phyloP scores from a whole-genome alignment of 176 grass and related monocot genomes.

The Luzula sylvatica region DNA sequence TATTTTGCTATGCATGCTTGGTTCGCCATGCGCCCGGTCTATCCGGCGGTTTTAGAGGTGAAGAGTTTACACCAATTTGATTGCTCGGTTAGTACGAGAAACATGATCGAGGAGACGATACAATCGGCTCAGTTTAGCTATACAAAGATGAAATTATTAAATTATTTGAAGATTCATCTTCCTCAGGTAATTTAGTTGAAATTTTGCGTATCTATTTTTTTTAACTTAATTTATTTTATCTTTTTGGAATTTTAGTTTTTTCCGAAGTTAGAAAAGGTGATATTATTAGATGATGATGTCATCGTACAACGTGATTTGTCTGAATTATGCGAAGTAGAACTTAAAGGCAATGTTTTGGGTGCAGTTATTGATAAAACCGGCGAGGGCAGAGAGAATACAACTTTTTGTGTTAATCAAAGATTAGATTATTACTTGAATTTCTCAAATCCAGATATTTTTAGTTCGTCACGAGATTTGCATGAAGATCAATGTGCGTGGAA shows the following conservation, averaged over 20 bases:
- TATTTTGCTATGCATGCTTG: constrained; percentile 83
- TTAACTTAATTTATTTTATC: neutral
- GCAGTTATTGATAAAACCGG: constrained; percentile 29
- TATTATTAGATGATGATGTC: constrained; percentile 89
- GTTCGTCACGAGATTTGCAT: constrained; percentile 14
- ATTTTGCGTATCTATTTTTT: neutral
- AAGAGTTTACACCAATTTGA: constrained; percentile 89
- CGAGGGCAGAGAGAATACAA: constrained; percentile 12
- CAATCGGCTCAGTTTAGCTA: constrained; percentile 52
- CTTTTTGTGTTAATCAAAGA: constrained; percentile 40
- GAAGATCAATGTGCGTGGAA: constrained; percentile 54
- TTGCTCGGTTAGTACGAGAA: constrained; percentile 30
- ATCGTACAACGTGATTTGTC: constrained; percentile 62
- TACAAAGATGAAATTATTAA: constrained; percentile 29
- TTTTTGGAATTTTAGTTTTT: constrained; percentile 48
- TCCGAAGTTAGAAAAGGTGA: constrained; percentile 55
- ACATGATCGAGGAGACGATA: constrained; percentile 58
- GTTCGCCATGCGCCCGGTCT: constrained; percentile 61
- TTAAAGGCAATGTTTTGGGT: constrained; percentile 59
- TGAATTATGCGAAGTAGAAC: constrained; percentile 54
- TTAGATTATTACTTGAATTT: constrained; percentile 65
- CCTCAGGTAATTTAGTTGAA: constrained; percentile 44
- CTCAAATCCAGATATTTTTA: constrained; percentile 35
- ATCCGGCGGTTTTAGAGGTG: constrained; percentile 68
- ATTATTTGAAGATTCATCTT: constrained; percentile 93